These are phyloP conservation scores for Talaromyces atroroseus DNA, from an alignment of 2,329 filamentous ascomycete species.

Conservation along the genomic window DNA sequence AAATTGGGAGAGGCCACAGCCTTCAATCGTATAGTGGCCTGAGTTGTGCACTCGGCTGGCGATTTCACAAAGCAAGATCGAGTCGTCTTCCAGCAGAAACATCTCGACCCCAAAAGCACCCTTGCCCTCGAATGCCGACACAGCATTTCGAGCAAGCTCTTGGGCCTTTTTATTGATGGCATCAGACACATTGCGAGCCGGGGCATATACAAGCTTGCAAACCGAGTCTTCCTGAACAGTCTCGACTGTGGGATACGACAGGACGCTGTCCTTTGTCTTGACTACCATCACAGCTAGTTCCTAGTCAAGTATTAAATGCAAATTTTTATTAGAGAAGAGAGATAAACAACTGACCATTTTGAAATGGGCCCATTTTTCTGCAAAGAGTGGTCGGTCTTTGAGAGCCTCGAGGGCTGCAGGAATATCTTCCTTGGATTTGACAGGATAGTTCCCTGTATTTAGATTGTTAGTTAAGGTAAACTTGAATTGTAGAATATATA, in stretches of 20 bases:
- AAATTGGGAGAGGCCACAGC: slow-evolving; percentile 83
- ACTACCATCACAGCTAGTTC: slow-evolving; percentile 94
- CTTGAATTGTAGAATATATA: not conserved
- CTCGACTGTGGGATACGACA: slow-evolving; percentile 85
- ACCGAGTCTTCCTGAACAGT: slow-evolving; percentile 94
- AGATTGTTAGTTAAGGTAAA: not conserved
- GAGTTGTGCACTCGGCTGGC: slow-evolving; percentile 83
- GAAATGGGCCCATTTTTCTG: slow-evolving; percentile 85
- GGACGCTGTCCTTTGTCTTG: slow-evolving; percentile 68
- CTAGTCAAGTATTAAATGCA: slow-evolving; percentile 21
- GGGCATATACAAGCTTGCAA: slow-evolving; percentile 86
- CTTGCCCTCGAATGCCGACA: slow-evolving; percentile 74
- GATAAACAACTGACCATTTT: slow-evolving; percentile 45
- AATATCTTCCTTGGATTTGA: slow-evolving; percentile 56
- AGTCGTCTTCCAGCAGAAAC: slow-evolving; percentile 73
- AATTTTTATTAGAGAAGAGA: not conserved
- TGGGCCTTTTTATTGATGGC: slow-evolving; percentile 62
- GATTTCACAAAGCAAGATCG: slow-evolving; percentile 77
- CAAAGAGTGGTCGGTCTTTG: slow-evolving; percentile 67
- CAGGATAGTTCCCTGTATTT: slow-evolving; percentile 56
- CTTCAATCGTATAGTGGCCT: slow-evolving; percentile 93
- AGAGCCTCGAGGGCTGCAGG: slow-evolving; percentile 64
- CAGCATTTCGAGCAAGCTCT: slow-evolving; percentile 70
- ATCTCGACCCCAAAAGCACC: slow-evolving; percentile 96
- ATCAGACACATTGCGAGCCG: slow-evolving; percentile 64